Percentiles rank a stretch among this genome's conserved stretches.
phyloP scores from a whole-genome alignment of 768 basidiomycete species.

The Serendipita sp. region DNA sequence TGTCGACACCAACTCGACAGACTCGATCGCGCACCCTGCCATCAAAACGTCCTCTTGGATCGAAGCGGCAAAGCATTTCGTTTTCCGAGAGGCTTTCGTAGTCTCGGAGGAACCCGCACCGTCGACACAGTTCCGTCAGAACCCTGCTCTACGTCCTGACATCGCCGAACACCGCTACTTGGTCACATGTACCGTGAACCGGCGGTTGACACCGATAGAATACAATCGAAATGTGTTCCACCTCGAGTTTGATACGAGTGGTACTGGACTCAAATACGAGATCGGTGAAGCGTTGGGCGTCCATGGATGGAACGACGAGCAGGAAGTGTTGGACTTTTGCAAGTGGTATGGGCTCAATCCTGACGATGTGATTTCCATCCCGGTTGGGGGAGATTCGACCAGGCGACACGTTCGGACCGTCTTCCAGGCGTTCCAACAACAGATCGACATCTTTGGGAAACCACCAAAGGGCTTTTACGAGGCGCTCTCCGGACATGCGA shows the following conservation, averaged over 20 bases:
- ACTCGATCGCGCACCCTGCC: slow-evolving; percentile 24
- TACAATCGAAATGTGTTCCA: slow-evolving; percentile 99
- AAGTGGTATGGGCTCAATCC: slow-evolving; percentile 82
- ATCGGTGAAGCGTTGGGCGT: slow-evolving; percentile 95
- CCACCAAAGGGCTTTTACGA: slow-evolving; percentile 94
- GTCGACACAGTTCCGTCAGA: slow-evolving; percentile 34
- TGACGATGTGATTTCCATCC: slow-evolving; percentile 63
- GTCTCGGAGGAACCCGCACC: slow-evolving; percentile 25
- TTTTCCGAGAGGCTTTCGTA: slow-evolving; percentile 72
- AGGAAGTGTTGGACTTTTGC: slow-evolving; percentile 82
- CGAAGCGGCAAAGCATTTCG: slow-evolving; percentile 70
- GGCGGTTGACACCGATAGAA: slow-evolving; percentile 81
- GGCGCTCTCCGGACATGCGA: slow-evolving; percentile 66
- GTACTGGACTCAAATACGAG: slow-evolving; percentile 86
- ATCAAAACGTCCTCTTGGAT: slow-evolving; percentile 59
- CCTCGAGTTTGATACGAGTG: slow-evolving; percentile 83
- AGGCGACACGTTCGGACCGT: slow-evolving; percentile 83
- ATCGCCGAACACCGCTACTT: slow-evolving; percentile 80
- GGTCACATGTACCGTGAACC: slow-evolving; percentile 86
- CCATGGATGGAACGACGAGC: slow-evolving; percentile 92
- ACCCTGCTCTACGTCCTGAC: slow-evolving; percentile 72
- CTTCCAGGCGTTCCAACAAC: slow-evolving; percentile 90
- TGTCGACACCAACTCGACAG: slow-evolving; percentile 46
- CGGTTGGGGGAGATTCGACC: slow-evolving; percentile 43
- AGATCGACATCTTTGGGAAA: slow-evolving; percentile 89